Conservation (phyloP, 371 early-diverging fungal genomes). For the Mortierella sp. region DNA sequence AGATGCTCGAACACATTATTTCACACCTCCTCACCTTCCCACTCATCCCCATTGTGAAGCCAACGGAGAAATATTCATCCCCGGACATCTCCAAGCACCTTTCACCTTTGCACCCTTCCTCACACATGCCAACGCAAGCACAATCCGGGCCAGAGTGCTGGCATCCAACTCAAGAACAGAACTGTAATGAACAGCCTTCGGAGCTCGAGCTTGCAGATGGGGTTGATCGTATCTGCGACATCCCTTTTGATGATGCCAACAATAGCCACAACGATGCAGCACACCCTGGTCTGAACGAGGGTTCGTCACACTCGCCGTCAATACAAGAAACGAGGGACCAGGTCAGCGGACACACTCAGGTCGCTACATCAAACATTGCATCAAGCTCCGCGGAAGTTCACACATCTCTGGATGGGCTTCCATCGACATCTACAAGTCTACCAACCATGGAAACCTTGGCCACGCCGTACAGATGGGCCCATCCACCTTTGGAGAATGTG, state of each 20-base stretch:
- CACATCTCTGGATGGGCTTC: background rate
- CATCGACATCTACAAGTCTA: background rate
- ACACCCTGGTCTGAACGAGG: no score
- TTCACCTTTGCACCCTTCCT: background rate
- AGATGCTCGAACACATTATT: no score
- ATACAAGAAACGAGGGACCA: background rate
- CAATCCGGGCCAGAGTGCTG: conserved; percentile 9
- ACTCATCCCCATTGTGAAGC: no score
- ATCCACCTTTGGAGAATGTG: background rate
- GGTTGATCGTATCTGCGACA: conserved; percentile 13
- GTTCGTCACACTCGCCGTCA: background rate
- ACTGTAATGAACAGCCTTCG: background rate
- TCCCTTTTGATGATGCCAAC: background rate
- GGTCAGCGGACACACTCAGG: background rate
- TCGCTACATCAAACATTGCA: background rate
- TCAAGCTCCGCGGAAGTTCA: background rate
- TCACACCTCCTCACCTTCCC: no score
- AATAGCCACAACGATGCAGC: background rate
- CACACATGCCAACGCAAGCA: background rate
- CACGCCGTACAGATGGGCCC: background rate
- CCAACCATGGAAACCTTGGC: background rate
- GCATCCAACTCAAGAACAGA: conserved; percentile 3
- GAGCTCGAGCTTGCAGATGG: conserved; percentile 14
- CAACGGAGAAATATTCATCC: background rate
- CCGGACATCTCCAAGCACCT: background rate